These are phyloP conservation scores for Fusarium siculi DNA, from an alignment of 2,329 filamentous ascomycete species.

Conservation along the genomic window DNA sequence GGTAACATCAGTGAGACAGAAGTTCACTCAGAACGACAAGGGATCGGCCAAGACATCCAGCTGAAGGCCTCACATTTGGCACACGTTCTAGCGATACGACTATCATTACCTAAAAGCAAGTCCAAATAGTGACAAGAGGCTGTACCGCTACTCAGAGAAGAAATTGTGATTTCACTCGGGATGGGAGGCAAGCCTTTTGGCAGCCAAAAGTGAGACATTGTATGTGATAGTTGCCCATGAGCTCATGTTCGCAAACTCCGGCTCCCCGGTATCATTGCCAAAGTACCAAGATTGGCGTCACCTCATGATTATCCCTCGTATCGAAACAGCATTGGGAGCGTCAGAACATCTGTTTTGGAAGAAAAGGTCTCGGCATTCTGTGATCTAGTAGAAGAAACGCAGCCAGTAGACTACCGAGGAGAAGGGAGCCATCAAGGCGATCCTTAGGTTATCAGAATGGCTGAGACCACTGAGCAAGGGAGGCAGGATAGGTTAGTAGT, in stretches of 20 bases:
- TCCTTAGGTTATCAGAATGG: not conserved
- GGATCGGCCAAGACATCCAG: not conserved
- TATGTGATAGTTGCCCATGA: not conserved
- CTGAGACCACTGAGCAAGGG: too few relatives aligned
- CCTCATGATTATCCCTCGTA: not conserved
- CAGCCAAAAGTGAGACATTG: not conserved
- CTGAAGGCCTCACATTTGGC: not conserved
- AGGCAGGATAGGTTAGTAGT: not conserved
- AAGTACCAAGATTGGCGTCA: not conserved
- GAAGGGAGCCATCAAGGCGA: not conserved
- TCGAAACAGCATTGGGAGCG: not conserved
- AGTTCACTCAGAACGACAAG: not conserved
- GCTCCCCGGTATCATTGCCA: not conserved
- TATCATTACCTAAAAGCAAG: not conserved
- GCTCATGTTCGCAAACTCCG: not conserved
- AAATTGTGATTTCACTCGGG: accelerated
- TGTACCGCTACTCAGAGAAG: not conserved
- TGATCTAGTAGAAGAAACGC: not conserved
- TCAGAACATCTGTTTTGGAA: too few relatives aligned
- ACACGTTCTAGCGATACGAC: not conserved
- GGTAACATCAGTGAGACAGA: not conserved
- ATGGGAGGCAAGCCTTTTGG: not conserved
- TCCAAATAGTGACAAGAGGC: not conserved
- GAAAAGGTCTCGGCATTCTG: not conserved
- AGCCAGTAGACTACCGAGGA: not conserved